These are phyloP conservation scores for Imleria badia DNA, from an alignment of 768 basidiomycete genomes.

Conservation along the genomic window DNA sequence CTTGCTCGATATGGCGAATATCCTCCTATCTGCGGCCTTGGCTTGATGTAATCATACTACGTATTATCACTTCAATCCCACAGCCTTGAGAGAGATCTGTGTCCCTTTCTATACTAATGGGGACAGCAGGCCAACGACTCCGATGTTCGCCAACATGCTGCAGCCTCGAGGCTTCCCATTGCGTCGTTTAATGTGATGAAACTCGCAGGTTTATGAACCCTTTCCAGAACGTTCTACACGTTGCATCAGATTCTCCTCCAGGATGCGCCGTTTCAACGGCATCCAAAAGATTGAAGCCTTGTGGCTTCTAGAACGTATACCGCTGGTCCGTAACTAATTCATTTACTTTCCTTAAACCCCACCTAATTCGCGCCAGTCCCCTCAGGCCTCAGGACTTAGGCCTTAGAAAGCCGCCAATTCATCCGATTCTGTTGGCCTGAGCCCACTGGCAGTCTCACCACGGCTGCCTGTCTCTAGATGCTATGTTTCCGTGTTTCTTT, in stretches of 20 bases:
- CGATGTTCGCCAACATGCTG: constrained; percentile 1
- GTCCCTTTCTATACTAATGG: not conserved
- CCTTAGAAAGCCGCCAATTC: not conserved
- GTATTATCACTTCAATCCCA: too few relatives aligned
- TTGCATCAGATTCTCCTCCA: constrained; percentile 6
- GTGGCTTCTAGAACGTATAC: not conserved
- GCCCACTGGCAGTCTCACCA: not conserved
- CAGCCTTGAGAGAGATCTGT: not conserved
- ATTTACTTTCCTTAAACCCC: not conserved
- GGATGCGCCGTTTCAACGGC: not conserved
- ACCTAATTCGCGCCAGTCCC: not conserved
- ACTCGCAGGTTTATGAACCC: not conserved
- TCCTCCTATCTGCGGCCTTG: not conserved
- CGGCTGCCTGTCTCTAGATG: not conserved
- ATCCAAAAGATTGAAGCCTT: not conserved
- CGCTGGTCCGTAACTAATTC: not conserved
- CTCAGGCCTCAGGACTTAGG: not conserved
- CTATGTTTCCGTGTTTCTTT: not conserved
- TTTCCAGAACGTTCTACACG: not conserved
- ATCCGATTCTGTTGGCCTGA: not conserved
- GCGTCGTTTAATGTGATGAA: constrained; percentile 1
- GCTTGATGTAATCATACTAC: not conserved
- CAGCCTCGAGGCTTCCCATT: constrained; percentile 11
- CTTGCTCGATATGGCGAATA: not conserved
- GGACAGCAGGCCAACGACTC: not conserved